Percentiles rank a stretch among this genome's conserved stretches.
phyloP scores from a whole-genome alignment of 148 eudicot genomes.

The Cornus controversa region DNA sequence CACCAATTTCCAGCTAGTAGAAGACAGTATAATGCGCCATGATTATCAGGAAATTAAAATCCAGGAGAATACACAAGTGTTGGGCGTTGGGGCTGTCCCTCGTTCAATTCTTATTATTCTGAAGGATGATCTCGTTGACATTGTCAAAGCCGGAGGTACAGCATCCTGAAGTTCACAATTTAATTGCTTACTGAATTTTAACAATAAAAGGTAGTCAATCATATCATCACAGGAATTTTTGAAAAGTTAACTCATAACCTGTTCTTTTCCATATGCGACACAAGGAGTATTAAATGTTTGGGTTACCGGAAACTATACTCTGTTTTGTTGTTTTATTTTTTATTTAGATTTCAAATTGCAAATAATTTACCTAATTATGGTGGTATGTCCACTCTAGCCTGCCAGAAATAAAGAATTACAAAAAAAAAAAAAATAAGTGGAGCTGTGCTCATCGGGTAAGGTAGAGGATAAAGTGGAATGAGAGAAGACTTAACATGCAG shows the following conservation, averaged over 20 bases:
- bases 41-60: constrained; percentile 97
- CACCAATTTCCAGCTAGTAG: constrained; percentile 60
- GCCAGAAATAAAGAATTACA: background rate
- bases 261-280: background rate
- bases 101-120: constrained; percentile 90
- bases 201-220: background rate
- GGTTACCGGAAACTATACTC: background rate
- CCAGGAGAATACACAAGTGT: constrained; percentile 87
- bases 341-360: background rate
- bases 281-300: background rate
- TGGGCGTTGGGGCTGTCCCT: constrained; percentile 93
- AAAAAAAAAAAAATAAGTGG: background rate
- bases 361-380: background rate
- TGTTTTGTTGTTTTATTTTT: background rate
- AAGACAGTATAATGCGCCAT: constrained; percentile 67
- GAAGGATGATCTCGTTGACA: constrained; percentile 92
- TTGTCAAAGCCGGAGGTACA: constrained; percentile 86
- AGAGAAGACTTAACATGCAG: background rate
- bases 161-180: background rate
- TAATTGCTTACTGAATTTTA: background rate
- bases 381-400: background rate
- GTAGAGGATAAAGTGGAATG: background rate
- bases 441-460: background rate
- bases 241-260: background rate
- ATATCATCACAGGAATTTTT: background rate